Percentiles rank a stretch among this genome's conserved stretches.
Evolutionary conservation across 768 basidiomycete species (phyloP).

Genomic region (Boletus vermiculosoides): DNA sequence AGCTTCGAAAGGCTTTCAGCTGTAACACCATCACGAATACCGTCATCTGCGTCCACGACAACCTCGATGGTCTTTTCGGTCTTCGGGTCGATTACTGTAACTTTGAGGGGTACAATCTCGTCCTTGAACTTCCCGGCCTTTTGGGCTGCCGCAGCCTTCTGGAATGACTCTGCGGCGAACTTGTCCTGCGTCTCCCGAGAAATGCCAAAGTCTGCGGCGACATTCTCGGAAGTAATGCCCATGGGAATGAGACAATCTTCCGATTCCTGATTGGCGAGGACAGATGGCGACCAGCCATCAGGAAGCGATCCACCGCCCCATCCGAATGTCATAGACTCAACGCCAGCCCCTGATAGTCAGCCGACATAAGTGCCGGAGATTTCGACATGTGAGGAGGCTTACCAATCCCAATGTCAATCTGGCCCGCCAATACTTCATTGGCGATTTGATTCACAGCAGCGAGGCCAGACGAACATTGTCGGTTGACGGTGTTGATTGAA

Average conservation of each 20-base stretch:
- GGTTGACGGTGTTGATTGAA: constrained; percentile 79
- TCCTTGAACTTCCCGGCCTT: constrained; percentile 78
- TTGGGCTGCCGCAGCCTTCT: constrained; percentile 77
- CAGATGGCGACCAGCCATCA: constrained; percentile 58
- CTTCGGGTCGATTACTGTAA: constrained; percentile 69
- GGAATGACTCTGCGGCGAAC: constrained; percentile 83
- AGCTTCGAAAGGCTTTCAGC: constrained; percentile 73
- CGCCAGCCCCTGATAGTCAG: constrained; percentile 63
- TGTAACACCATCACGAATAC: constrained; percentile 83
- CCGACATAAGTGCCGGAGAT: constrained; percentile 2
- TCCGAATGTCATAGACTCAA: constrained; percentile 87
- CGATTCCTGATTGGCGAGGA: constrained; percentile 65
- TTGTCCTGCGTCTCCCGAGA: constrained; percentile 76
- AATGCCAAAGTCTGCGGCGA: constrained; percentile 74
- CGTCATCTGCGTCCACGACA: constrained; percentile 79
- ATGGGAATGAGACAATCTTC: constrained; percentile 84
- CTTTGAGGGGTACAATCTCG: constrained; percentile 82
- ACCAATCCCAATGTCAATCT: constrained; percentile 92
- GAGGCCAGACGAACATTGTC: constrained; percentile 88
- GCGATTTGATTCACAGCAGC: constrained; percentile 82
- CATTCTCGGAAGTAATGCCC: constrained; percentile 96
- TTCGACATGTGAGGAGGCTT: constrained; percentile 23
- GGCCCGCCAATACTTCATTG: constrained; percentile 70
- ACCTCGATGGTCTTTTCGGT: constrained; percentile 65
- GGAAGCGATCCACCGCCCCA: constrained; percentile 60